These are phyloP conservation scores for Umbelopsis sp. DNA, from an alignment of 371 early-diverging fungal species.

Conservation along the genomic window DNA sequence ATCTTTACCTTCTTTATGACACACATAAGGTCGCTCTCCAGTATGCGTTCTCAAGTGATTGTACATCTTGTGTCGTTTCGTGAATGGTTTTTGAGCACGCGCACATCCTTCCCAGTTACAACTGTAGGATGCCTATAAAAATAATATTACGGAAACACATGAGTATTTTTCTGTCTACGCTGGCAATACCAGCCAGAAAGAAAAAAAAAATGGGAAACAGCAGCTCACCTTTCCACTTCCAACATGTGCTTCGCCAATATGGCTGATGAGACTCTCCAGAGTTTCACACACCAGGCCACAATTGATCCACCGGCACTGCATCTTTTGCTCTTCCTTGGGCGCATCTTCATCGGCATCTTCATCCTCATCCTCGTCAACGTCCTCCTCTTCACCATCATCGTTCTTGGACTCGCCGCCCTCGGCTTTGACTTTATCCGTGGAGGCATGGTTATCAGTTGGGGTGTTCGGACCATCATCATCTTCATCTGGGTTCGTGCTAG, in stretches of 20 bases:
- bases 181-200: too few species aligned
- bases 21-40: slow-evolving; percentile 74
- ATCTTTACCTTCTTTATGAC: not conserved
- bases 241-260: slow-evolving; percentile 66
- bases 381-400: slow-evolving; percentile 26
- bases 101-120: slow-evolving; percentile 86
- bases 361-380: slow-evolving; percentile 28
- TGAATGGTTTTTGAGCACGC: slow-evolving; percentile 77
- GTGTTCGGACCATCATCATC: slow-evolving; percentile 19
- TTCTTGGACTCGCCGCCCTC: slow-evolving; percentile 13
- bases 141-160: too few species aligned
- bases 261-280: slow-evolving; percentile 57
- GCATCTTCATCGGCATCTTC: slow-evolving; percentile 28
- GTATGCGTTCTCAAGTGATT: slow-evolving; percentile 90
- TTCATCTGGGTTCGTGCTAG: slow-evolving; percentile 20
- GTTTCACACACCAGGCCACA: slow-evolving; percentile 52
- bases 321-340: slow-evolving; percentile 23
- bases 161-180: too few species aligned
- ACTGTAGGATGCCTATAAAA: slow-evolving; percentile 63
- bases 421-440: not conserved
- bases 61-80: slow-evolving; percentile 88
- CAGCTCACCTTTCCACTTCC: slow-evolving; percentile 63
- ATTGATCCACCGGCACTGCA: slow-evolving; percentile 62
- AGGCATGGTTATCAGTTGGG: slow-evolving; percentile 15
- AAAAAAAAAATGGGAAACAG: too few species aligned